Evolutionary conservation across 2,329 filamentous ascomycete genomes (phyloP), one percentile per base, ranked within the genome.

Genomic region (Diaporthe caulivora): DNA sequence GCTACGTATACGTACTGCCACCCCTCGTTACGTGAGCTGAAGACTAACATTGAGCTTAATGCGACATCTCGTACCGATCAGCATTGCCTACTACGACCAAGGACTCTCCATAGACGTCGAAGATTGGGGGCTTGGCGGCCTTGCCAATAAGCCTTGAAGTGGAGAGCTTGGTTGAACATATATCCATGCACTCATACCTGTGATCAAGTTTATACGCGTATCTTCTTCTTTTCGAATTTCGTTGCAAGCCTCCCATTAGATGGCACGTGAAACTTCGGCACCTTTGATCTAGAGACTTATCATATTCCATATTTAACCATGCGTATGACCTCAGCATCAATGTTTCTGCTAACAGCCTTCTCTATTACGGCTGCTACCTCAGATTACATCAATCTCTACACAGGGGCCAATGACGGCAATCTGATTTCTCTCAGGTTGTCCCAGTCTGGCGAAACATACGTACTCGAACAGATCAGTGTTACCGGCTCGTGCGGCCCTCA

Each of bases 371-470:
- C n/a, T 31, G 26, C 34, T 31, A 21, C 21, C 26, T 40, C 34
- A 17, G 13, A 9, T 24, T 11, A 34, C 34, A 26, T 58, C 2
- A 58, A 24, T 15, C 55, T 58, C 34, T 58, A 58, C 34, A 58
- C 55, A 3, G 55, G 55, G 26, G 31, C 34, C 31, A 57, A 57
- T 37, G 54, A 57, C 31, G 54, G 54, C 13, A 57, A n/a, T n/a
- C 21, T 57, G 31, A 57, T 31, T 15, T 57, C 54, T 17, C 54
- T 57, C 31, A 57, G 31, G 54, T 57, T 57, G 31, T 57, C 54
- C 29, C n/a, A 57, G 54, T 57, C 54, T 4, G 31, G 31, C 21
- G 10, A 57, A n/a, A 31, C 18, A 18, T 57, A 37, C 18, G 15
- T 29, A n/a, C 29, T 57, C 15, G 54, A 57, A 57, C 31, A 57